Evolutionary conservation across 2,329 filamentous ascomycete genomes (phyloP).

Genomic region (Aureobasidium sp.): DNA sequence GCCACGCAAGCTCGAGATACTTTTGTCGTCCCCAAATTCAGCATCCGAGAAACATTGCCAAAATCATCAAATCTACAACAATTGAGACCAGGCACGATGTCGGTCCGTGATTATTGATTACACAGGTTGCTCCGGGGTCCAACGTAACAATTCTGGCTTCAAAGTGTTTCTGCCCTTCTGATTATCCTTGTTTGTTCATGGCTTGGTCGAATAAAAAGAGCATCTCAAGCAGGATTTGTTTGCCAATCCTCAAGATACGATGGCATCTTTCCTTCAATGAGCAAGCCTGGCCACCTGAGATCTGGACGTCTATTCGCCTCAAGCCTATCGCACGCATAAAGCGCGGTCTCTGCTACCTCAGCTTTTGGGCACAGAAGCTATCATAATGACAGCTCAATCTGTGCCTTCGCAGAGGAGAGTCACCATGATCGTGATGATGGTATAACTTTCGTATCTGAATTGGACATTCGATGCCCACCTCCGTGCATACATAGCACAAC

Average conservation of each 20-base stretch:
- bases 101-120: not conserved
- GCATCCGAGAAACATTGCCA: too few species aligned
- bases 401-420: slow-evolving; percentile 40
- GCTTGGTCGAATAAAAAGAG: not conserved
- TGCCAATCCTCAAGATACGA: not conserved
- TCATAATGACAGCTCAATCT: slow-evolving; percentile 37
- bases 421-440: slow-evolving; percentile 43
- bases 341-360: slow-evolving; percentile 28
- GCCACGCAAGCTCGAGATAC: too few species aligned
- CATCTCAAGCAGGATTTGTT: not conserved
- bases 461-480: slow-evolving; percentile 29
- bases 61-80: too few species aligned
- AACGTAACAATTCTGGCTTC: not conserved
- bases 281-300: not conserved
- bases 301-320: not conserved
- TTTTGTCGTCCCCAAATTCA: too few species aligned
- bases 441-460: slow-evolving; percentile 34
- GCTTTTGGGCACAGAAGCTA: slow-evolving; percentile 38
- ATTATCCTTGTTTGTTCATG: not conserved
- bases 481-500: slow-evolving; percentile 33
- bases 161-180: not conserved
- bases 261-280: not conserved
- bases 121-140: not conserved
- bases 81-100: too few species aligned
- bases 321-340: not conserved